phyloP scores from a whole-genome alignment of 257 asterid species.

The Gentiana straminea region DNA sequence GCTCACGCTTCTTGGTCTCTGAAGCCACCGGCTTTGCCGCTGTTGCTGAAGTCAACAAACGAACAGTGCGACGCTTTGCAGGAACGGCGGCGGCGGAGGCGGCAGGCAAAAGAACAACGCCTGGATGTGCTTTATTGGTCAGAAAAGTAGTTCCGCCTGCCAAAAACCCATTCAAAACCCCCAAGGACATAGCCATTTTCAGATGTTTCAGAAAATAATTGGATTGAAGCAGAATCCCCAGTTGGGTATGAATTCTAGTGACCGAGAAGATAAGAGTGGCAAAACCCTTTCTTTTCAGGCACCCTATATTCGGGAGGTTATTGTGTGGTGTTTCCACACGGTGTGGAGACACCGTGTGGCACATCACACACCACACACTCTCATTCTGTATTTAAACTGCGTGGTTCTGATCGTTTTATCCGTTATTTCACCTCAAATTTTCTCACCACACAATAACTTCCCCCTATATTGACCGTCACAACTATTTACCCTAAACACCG shows the following conservation, averaged over 20 bases:
- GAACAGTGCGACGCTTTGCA: constrained; percentile 24
- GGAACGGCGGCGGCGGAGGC: constrained; percentile 6
- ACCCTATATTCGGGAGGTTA: no score
- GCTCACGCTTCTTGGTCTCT: constrained; percentile 63
- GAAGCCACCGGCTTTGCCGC: constrained; percentile 48
- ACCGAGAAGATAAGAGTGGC: constrained; percentile 26
- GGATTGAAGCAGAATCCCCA: background rate
- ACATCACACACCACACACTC: no score
- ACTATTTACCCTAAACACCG: no score
- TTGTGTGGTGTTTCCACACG: no score
- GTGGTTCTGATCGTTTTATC: no score
- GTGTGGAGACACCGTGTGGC: no score
- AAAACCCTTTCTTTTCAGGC: background rate
- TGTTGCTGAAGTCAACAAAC: constrained; percentile 27
- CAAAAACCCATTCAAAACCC: constrained; percentile 27
- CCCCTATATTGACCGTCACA: no score
- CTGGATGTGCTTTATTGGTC: constrained; percentile 14
- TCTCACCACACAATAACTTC: no score
- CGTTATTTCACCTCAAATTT: no score
- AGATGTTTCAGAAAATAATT: background rate
- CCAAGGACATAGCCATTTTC: constrained; percentile 48
- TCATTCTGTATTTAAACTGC: no score
- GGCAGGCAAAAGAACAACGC: background rate
- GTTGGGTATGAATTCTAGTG: background rate
- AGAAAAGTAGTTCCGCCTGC: constrained; percentile 28